Evolutionary conservation across 2,329 filamentous ascomycete species (phyloP).

Genomic region (Cladosporium colombiae): DNA sequence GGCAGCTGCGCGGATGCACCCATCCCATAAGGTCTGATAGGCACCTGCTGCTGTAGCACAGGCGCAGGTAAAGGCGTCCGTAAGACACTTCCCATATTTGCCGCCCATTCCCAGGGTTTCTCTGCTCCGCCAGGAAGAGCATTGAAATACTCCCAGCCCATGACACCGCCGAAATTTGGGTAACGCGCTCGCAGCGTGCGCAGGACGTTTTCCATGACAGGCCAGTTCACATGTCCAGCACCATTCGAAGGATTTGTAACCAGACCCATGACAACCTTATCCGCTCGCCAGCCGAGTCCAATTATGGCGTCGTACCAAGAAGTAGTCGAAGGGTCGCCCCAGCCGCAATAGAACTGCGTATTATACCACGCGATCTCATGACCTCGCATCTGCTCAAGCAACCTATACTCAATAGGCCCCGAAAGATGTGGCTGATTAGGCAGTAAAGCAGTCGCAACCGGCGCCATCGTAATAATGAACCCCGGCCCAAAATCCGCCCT

Average conservation of each 20-base stretch:
- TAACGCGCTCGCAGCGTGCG: slow-evolving; percentile 60
- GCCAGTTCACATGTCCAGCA: slow-evolving; percentile 59
- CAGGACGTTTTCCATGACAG: slow-evolving; percentile 59
- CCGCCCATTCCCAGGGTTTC: slow-evolving; percentile 77
- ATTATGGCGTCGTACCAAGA: slow-evolving; percentile 56
- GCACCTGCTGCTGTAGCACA: slow-evolving; percentile 28
- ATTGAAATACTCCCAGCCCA: slow-evolving; percentile 97
- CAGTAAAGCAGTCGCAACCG: slow-evolving; percentile 74
- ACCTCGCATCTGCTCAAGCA: slow-evolving; percentile 68
- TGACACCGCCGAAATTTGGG: slow-evolving; percentile 77
- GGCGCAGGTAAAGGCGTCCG: slow-evolving; percentile 35
- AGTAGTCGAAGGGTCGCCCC: slow-evolving; percentile 65
- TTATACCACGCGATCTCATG: slow-evolving; percentile 81
- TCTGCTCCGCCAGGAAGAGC: slow-evolving; percentile 63
- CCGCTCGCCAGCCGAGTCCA: slow-evolving; percentile 67
- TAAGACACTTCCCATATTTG: slow-evolving; percentile 58
- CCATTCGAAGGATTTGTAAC: slow-evolving; percentile 79
- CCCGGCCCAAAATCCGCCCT: slow-evolving; percentile 64
- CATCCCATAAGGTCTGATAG: slow-evolving; percentile 36
- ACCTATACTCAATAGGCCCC: slow-evolving; percentile 73
- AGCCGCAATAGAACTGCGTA: slow-evolving; percentile 89
- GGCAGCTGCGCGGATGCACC: slow-evolving; percentile 29
- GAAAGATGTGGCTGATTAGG: slow-evolving; percentile 63
- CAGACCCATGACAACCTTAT: slow-evolving; percentile 76
- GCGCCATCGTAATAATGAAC: slow-evolving; percentile 80